Evolutionary conservation across 495 filamentous ascomycete species (phyloP).

Genomic region (Neurospora terricola): DNA sequence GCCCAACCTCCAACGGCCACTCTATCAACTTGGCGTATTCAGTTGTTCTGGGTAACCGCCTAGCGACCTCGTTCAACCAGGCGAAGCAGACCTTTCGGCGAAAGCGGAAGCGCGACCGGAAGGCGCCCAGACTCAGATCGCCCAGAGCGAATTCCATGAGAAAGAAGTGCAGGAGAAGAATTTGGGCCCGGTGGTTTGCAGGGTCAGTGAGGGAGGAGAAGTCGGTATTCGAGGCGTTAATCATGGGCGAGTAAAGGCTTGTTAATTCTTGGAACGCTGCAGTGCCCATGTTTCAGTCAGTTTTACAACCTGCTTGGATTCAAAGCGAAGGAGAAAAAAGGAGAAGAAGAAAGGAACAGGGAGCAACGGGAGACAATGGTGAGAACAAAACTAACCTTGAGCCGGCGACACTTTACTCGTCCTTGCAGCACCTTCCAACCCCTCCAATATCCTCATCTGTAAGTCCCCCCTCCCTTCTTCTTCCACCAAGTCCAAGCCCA

Average conservation of each 20-base stretch:
- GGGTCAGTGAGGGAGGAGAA: conserved; percentile 36
- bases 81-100: conserved; percentile 8
- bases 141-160: conserved; percentile 22
- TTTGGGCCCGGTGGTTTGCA: conserved; percentile 29
- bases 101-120: conserved; percentile 9
- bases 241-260: conserved; percentile 10
- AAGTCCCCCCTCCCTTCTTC: background rate
- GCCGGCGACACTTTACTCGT: conserved; percentile 10
- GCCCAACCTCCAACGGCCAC: conserved; percentile 14
- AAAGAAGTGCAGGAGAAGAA: conserved; percentile 42
- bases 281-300: background rate
- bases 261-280: conserved; percentile 17
- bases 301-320: background rate
- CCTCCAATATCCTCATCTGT: background rate
- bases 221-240: conserved; percentile 23
- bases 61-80: conserved; percentile 11
- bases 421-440: conserved; percentile 2
- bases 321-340: background rate
- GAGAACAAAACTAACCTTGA: conserved; percentile 11
- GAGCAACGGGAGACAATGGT: background rate
- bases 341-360: background rate
- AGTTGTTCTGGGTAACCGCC: conserved; percentile 2
- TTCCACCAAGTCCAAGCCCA: background rate
- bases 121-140: conserved; percentile 4
- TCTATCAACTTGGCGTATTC: conserved; percentile 11